A percentile compares a stretch with the other conserved stretches of the same genome.
Conservation (phyloP, 2,329 filamentous ascomycete species). For the Aphanoascus verrucosus region DNA sequence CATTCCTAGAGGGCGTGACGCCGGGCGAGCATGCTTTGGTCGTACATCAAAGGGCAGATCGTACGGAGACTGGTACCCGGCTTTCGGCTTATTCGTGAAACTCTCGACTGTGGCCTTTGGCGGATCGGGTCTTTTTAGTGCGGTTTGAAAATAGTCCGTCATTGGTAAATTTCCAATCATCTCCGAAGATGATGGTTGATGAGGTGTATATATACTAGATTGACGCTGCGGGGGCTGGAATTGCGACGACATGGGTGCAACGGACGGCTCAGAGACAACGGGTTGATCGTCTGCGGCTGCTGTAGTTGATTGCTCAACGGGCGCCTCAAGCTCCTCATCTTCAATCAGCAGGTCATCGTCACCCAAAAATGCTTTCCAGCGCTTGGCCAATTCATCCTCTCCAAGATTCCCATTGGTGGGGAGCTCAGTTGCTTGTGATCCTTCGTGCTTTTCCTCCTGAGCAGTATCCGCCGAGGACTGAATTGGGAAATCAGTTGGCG, state of each 20-base stretch:
- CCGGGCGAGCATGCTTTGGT: conserved; percentile 41
- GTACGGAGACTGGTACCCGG: conserved; percentile 87
- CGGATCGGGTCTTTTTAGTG: background rate
- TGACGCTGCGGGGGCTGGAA: background rate
- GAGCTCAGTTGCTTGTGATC: background rate
- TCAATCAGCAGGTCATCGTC: conserved; percentile 58
- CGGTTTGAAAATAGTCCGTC: conserved; percentile 12
- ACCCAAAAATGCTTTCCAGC: conserved; percentile 73
- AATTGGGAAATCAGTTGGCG: conserved; percentile 7
- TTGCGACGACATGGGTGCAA: conserved; percentile 11
- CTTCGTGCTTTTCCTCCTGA: background rate
- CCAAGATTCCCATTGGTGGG: conserved; percentile 16
- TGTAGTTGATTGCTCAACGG: background rate
- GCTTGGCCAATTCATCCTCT: conserved; percentile 59
- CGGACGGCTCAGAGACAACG: background rate
- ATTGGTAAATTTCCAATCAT: conserved; percentile 31
- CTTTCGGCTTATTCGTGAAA: conserved; percentile 82
- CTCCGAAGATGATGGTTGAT: conserved; percentile 41
- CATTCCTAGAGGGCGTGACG: conserved; percentile 32
- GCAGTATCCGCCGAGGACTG: background rate
- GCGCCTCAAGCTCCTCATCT: conserved; percentile 43
- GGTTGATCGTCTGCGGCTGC: background rate
- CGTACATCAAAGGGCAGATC: conserved; percentile 81
- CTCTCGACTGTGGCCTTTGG: conserved; percentile 45
- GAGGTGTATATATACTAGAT: conserved; percentile 41